Conservation (phyloP, 139 green algal genomes). For the Chlorella sorokiniana region DNA sequence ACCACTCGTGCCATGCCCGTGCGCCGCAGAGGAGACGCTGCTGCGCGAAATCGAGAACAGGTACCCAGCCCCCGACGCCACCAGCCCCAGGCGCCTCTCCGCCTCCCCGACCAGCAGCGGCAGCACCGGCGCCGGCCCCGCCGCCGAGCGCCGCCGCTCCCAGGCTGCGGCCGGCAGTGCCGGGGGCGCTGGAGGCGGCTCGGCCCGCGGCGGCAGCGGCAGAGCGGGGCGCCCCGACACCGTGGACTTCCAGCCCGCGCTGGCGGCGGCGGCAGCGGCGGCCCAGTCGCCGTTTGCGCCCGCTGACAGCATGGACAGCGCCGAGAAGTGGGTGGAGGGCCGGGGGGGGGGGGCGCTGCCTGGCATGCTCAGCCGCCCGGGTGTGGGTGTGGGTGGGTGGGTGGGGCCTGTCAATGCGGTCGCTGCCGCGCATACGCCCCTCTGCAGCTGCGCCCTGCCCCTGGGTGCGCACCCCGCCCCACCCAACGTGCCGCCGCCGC, state of each 20-base stretch:
- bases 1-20: not conserved
- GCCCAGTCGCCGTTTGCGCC: not conserved
- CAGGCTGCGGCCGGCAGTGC: not conserved
- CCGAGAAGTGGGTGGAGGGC: slow-evolving; percentile 46
- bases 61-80: slow-evolving; percentile 30
- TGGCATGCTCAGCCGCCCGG: not conserved
- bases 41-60: slow-evolving; percentile 56
- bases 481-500: not conserved
- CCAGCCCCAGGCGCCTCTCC: slow-evolving; percentile 11
- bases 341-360: not conserved
- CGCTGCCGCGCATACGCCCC: no score
- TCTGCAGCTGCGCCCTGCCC: no score
- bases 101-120: not conserved
- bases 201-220: not conserved
- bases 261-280: not conserved
- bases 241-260: slow-evolving; percentile 7
- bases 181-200: not conserved
- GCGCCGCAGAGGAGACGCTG: slow-evolving; percentile 51
- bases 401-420: no score
- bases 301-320: slow-evolving; percentile 31
- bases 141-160: not conserved
- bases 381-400: no score
- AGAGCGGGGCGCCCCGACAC: not conserved
- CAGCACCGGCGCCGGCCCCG: slow-evolving; percentile 19
- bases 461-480: no score